Conservation (phyloP, 1,139 yeast genomes). For the Taiozyma sp. region DNA sequence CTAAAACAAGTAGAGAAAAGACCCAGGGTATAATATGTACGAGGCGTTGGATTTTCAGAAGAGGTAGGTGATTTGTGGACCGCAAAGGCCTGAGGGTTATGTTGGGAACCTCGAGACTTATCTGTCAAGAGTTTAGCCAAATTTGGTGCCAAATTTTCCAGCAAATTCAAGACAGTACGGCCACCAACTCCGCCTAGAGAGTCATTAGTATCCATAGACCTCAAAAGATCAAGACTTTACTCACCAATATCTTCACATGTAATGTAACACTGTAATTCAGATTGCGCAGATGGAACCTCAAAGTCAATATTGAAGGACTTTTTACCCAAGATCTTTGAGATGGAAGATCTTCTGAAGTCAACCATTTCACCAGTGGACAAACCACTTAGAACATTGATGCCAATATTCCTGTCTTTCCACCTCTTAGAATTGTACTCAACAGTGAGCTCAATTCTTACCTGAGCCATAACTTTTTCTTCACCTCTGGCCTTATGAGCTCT, state of each 20-base stretch:
- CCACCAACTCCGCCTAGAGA: slow-evolving; percentile 10
- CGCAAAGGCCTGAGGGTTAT: not conserved
- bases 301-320: slow-evolving; percentile 27
- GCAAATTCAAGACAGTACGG: not conserved
- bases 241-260: slow-evolving; percentile 34
- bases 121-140: not conserved
- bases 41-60: not conserved
- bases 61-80: not conserved
- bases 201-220: not conserved
- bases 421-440: slow-evolving; percentile 16
- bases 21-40: not conserved
- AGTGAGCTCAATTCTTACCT: slow-evolving; percentile 24
- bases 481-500: slow-evolving; percentile 3
- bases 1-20: not conserved
- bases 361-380: slow-evolving; percentile 28
- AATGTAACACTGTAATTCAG: slow-evolving; percentile 25
- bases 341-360: slow-evolving; percentile 36
- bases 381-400: slow-evolving; percentile 26
- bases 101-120: not conserved
- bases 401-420: slow-evolving; percentile 32
- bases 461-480: slow-evolving; percentile 14
- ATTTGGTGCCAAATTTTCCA: not conserved
- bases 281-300: slow-evolving; percentile 16
- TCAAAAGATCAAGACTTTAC: not conserved
- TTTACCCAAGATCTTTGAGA: slow-evolving; percentile 26